Evolutionary conservation across 371 early-diverging fungal species (phyloP).

Genomic region (Lichtheimia hyalospora): DNA sequence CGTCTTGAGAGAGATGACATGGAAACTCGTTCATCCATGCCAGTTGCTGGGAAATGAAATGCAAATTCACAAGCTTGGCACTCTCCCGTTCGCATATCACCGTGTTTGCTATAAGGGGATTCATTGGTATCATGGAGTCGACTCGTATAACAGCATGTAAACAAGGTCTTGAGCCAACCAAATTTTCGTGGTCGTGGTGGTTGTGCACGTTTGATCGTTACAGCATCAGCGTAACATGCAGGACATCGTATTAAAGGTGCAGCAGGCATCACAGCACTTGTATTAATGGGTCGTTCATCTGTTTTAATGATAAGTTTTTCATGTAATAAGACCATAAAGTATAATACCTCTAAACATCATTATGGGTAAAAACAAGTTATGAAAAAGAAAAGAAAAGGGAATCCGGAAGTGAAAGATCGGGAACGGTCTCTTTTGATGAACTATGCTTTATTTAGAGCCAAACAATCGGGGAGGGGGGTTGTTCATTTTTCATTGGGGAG

Average conservation of each 20-base stretch:
- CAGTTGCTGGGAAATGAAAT: neutral
- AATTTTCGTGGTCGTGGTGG: no score
- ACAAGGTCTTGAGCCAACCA: neutral
- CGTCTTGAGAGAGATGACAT: neutral
- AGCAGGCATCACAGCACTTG: no score
- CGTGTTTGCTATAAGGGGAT: no score
- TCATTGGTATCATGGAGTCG: neutral
- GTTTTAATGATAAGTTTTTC: no score
- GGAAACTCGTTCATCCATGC: no score
- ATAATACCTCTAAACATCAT: slow-evolving; percentile 5
- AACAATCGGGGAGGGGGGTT: neutral
- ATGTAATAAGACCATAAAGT: no score
- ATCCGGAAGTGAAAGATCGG: neutral
- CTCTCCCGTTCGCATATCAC: neutral
- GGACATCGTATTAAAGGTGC: slow-evolving; percentile 2
- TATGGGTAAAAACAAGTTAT: neutral
- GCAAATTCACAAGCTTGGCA: slow-evolving; percentile 3
- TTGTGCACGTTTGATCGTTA: neutral
- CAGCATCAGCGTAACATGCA: slow-evolving; percentile 9
- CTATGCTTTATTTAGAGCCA: neutral
- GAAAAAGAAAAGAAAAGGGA: neutral
- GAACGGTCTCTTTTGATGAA: no score
- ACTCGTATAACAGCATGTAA: neutral
- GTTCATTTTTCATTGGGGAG: neutral
- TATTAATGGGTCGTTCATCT: no score